Evolutionary conservation across 768 basidiomycete genomes (phyloP).

Genomic region (Kwoniella dendrophila): DNA sequence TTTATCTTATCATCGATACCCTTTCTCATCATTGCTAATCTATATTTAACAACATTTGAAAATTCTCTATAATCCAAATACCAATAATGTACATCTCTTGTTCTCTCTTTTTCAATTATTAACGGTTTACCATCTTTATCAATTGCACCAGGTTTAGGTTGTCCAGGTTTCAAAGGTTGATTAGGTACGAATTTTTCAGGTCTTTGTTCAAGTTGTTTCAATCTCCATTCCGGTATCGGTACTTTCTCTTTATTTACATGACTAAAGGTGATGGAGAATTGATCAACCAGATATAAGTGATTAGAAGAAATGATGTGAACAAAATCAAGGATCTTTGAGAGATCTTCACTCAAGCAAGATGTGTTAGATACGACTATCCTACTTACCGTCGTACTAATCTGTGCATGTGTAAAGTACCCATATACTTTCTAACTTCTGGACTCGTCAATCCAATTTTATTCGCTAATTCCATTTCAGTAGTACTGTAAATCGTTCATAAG

Average conservation of each 20-base stretch:
- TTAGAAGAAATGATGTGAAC: too few species aligned
- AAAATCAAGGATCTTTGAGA: too few species aligned
- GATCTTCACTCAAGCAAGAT: too few species aligned
- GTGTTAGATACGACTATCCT: not conserved
- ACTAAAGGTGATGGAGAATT: slow-evolving; percentile 22
- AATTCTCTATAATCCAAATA: slow-evolving; percentile 95
- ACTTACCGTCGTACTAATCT: slow-evolving; percentile 49
- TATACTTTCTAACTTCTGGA: slow-evolving; percentile 52
- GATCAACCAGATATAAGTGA: not conserved
- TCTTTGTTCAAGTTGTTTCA: slow-evolving; percentile 15
- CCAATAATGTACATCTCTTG: slow-evolving; percentile 87
- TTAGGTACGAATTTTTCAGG: not conserved
- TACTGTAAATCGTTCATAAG: not conserved
- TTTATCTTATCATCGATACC: slow-evolving; percentile 85
- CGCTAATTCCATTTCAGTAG: slow-evolving; percentile 17
- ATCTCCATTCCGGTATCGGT: slow-evolving; percentile 41
- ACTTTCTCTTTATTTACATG: slow-evolving; percentile 50
- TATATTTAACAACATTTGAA: slow-evolving; percentile 97
- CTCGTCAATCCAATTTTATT: slow-evolving; percentile 25
- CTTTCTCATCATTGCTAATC: slow-evolving; percentile 86
- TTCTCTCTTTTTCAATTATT: slow-evolving; percentile 58
- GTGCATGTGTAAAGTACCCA: slow-evolving; percentile 50
- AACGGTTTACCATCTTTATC: slow-evolving; percentile 22
- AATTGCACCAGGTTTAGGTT: slow-evolving; percentile 17
- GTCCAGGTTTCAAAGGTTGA: not conserved